These are phyloP conservation scores for Erodium chrysanthum DNA, from an alignment of 441 rosid species.

Conservation along the genomic window DNA sequence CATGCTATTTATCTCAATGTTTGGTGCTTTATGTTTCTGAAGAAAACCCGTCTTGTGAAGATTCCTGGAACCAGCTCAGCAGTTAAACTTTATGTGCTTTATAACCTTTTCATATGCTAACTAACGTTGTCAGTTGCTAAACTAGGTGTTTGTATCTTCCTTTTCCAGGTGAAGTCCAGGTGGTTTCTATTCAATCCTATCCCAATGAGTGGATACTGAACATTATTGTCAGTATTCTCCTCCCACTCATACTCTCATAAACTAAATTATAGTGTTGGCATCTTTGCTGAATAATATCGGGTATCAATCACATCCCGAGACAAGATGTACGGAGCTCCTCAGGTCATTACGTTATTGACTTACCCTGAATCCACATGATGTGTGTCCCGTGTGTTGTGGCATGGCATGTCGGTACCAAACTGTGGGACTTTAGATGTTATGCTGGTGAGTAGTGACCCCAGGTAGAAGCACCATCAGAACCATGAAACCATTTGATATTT, in stretches of 20 bases:
- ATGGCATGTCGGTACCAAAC: too few species aligned
- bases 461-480: too few species aligned
- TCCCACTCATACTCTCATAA: background rate
- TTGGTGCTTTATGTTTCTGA: background rate
- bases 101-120: too few species aligned
- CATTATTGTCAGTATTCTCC: background rate
- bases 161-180: background rate
- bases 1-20: background rate
- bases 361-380: too few species aligned
- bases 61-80: too few species aligned
- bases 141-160: background rate
- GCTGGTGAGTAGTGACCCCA: too few species aligned
- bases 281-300: background rate
- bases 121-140: background rate
- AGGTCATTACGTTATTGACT: too few species aligned
- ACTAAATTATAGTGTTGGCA: background rate
- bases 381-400: too few species aligned
- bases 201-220: background rate
- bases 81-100: too few species aligned
- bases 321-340: background rate
- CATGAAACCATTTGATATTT: too few species aligned
- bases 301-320: background rate
- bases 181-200: background rate
- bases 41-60: too few species aligned
- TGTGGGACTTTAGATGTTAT: too few species aligned